Percentiles rank a stretch among this genome's conserved stretches.
Evolutionary conservation across 306 rosid species (phyloP).

Genomic region (Urtica urens): DNA sequence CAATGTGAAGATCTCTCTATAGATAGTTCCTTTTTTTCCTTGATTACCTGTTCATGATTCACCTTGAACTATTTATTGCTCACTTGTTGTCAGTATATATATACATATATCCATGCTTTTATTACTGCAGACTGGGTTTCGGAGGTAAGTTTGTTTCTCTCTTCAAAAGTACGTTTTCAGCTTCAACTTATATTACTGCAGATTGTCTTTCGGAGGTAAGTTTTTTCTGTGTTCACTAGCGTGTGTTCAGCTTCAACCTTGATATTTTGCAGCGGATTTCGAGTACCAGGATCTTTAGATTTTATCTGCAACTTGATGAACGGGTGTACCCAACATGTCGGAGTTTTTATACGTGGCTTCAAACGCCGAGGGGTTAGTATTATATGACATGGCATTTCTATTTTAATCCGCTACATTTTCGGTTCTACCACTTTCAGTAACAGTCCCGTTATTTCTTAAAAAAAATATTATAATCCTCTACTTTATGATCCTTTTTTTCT

Average conservation of each 20-base stretch:
- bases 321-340: neutral
- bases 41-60: constrained; percentile 14
- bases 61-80: neutral
- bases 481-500: too few relatives aligned
- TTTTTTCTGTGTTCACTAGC: constrained; percentile 1
- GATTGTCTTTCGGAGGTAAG: constrained; percentile 12
- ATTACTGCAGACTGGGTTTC: constrained; percentile 10
- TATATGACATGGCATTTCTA: too few relatives aligned
- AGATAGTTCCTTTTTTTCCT: constrained; percentile 1
- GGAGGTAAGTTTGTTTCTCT: constrained; percentile 11
- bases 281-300: constrained; percentile 11
- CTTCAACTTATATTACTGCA: neutral
- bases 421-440: too few relatives aligned
- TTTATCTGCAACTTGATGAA: neutral
- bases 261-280: constrained; percentile 6
- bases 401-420: too few relatives aligned
- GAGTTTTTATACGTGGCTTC: constrained; percentile 6
- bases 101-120: constrained; percentile 7
- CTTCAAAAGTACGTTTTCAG: neutral
- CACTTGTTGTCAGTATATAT: constrained; percentile 6
- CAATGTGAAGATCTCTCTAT: constrained; percentile 13
- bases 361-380: constrained; percentile 12
- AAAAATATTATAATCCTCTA: too few relatives aligned
- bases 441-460: too few relatives aligned
- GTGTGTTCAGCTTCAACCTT: neutral